Conservation (phyloP, 2,329 filamentous ascomycete genomes). For the Tolypocladium paradoxum region DNA sequence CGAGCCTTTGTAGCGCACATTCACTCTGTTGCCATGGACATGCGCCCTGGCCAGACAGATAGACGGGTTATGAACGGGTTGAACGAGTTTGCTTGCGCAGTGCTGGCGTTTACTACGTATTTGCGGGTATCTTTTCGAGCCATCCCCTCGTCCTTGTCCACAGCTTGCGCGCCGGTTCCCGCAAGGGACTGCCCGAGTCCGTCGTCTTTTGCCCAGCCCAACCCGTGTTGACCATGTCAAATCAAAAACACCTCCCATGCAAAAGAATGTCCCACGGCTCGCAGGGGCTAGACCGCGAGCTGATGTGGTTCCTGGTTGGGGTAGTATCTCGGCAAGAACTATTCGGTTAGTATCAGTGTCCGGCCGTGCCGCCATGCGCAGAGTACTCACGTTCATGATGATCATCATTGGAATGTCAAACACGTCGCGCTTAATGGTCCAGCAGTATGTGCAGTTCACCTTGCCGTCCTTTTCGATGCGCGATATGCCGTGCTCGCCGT, state of each 20-base stretch:
- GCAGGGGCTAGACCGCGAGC: constrained; percentile 35
- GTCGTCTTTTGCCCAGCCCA: neutral
- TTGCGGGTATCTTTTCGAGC: constrained; percentile 3
- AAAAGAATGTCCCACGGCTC: constrained; percentile 10
- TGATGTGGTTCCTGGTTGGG: constrained; percentile 45
- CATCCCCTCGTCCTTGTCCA: neutral
- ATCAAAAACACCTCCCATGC: constrained; percentile 4
- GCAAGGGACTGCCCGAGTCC: neutral
- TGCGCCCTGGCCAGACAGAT: neutral
- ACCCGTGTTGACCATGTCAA: neutral
- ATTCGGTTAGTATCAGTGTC: constrained; percentile 10
- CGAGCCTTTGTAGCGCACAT: constrained; percentile 11
- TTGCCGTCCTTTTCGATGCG: constrained; percentile 78
- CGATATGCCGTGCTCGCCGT: constrained; percentile 69
- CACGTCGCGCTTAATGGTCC: constrained; percentile 92
- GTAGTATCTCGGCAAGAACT: constrained; percentile 52
- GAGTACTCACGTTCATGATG: constrained; percentile 80
- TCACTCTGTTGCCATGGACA: neutral
- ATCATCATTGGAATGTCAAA: constrained; percentile 99
- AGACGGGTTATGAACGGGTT: neutral
- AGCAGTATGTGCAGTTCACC: constrained; percentile 91
- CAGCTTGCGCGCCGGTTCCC: neutral
- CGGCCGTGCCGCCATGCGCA: neutral
- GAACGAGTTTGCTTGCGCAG: neutral
- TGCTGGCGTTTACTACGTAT: neutral